Conservation (phyloP, 1,284 basidiomycete species). For the Ustilago vetiveriae region DNA sequence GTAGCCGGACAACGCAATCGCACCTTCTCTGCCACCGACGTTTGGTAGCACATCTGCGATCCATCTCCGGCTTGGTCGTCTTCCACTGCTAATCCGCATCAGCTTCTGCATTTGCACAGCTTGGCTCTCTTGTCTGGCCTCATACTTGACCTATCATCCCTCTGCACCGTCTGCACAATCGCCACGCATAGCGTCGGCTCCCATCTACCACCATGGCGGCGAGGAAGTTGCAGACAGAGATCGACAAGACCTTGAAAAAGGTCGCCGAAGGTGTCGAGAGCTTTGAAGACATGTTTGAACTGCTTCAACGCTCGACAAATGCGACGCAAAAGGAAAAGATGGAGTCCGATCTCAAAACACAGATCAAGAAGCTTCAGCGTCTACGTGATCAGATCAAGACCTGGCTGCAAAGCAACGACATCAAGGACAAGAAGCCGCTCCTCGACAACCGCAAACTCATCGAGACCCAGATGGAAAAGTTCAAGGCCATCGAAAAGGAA, state of each 20-base stretch:
- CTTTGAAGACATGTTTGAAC: conserved; percentile 67
- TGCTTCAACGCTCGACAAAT: conserved; percentile 63
- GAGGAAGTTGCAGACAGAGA: conserved; percentile 65
- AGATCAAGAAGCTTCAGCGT: conserved; percentile 91
- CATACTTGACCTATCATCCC: background rate
- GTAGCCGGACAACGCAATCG: too few species aligned
- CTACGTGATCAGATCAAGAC: conserved; percentile 99
- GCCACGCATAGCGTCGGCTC: conserved; percentile 26
- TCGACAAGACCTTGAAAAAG: conserved; percentile 66
- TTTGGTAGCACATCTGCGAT: background rate
- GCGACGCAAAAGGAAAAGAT: conserved; percentile 67
- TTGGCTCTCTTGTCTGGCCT: too few species aligned
- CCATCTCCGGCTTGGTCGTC: background rate
- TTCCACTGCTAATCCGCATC: background rate
- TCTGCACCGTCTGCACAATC: background rate
- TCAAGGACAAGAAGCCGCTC: conserved; percentile 96
- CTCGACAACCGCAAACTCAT: conserved; percentile 94
- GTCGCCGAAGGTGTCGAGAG: conserved; percentile 66
- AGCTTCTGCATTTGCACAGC: background rate
- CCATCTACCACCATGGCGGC: conserved; percentile 57
- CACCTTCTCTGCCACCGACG: background rate
- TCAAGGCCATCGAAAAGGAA: conserved; percentile 99
- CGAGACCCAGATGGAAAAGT: conserved; percentile 99
- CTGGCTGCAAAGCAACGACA: conserved; percentile 97
- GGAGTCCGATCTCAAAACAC: conserved; percentile 67